Base-by-base conservation (phyloP, 163 green algal genomes). In the Picocystis sp. region DNA sequence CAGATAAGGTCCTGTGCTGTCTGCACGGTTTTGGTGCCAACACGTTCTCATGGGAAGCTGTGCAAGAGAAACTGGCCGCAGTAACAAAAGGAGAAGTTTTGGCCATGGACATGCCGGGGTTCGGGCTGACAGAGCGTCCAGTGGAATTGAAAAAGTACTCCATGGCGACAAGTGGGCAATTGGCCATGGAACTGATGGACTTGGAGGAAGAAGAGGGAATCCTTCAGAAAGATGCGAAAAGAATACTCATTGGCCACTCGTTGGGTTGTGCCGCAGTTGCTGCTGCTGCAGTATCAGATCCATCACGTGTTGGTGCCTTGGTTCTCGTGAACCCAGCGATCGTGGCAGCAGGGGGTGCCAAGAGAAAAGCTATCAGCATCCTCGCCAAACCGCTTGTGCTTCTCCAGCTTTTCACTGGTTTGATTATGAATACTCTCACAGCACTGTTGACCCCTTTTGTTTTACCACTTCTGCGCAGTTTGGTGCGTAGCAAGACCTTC, bases 1-100 rank as follows among this genome's bases (percentile, higher is more conserved):
- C 38, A 57, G 55, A 46, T 53, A 41, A 43, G 44, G 38, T 42
- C 52, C 23, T 83, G 25, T 78, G 88, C 58, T 86, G 72, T 67
- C 79, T 81, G 47, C 83, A 93, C 55, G 83, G 83, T 23, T 93
- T 93, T 68, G 83, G 83, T 14, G 79, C 80, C n/a, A 87, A 83
- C 57, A 69, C 70, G n/a, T 84, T 65, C 53, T 79, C 59, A 22
- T 92, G 75, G 73, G 67, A 60, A 29, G 72, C 67, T 29, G 72
- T 84, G 22, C 67, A 82, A 62, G 52, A 70, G 13, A 45, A 50
- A 46, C 52, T 92, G 52, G 67, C 74, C 9, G 52, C 58, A 5
- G 42, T 43, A 17, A 50, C 86, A 50, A 24, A 54, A 1, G 78
- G 70, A 0, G 50, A 75, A 47, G 78, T 89, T 14, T 82, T 77